phyloP scores from a whole-genome alignment of 1,284 basidiomycete species.

The Earliella scabrosa region DNA sequence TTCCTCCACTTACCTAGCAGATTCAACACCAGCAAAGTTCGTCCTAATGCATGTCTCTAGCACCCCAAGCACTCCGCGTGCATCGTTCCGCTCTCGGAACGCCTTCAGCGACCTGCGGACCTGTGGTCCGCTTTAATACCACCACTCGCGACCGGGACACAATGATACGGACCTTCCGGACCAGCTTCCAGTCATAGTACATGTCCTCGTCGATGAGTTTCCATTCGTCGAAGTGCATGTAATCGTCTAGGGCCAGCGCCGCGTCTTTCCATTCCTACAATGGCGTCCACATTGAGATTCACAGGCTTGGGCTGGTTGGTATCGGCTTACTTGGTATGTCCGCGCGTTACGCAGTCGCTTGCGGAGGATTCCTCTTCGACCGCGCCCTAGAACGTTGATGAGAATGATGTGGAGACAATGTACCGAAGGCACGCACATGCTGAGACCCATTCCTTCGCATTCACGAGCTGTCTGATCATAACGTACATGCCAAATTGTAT shows the following conservation, averaged over 20 bases:
- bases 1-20: constrained; percentile 56
- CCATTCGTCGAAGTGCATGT: constrained; percentile 88
- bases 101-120: constrained; percentile 68
- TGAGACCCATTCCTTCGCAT: constrained; percentile 89
- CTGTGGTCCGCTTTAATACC: constrained; percentile 34
- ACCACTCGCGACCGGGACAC: background rate
- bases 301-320: too few species aligned
- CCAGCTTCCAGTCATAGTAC: constrained; percentile 88
- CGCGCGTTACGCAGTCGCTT: constrained; percentile 75
- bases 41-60: constrained; percentile 91
- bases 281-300: too few species aligned
- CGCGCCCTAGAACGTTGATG: constrained; percentile 62
- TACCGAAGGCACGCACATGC: constrained; percentile 65
- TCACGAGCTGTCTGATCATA: constrained; percentile 88
- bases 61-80: constrained; percentile 85
- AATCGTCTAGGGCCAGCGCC: constrained; percentile 80
- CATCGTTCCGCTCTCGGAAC: constrained; percentile 75
- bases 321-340: constrained; percentile 59
- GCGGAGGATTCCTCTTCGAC: constrained; percentile 80
- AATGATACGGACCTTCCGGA: constrained; percentile 60
- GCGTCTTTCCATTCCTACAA: constrained; percentile 86
- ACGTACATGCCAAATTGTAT: constrained; percentile 90
- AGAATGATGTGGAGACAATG: constrained; percentile 6
- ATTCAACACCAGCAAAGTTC: constrained; percentile 97
- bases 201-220: constrained; percentile 85